These are phyloP conservation scores for Corymbia citriodora DNA, from an alignment of 441 rosid genomes.

Conservation along the genomic window DNA sequence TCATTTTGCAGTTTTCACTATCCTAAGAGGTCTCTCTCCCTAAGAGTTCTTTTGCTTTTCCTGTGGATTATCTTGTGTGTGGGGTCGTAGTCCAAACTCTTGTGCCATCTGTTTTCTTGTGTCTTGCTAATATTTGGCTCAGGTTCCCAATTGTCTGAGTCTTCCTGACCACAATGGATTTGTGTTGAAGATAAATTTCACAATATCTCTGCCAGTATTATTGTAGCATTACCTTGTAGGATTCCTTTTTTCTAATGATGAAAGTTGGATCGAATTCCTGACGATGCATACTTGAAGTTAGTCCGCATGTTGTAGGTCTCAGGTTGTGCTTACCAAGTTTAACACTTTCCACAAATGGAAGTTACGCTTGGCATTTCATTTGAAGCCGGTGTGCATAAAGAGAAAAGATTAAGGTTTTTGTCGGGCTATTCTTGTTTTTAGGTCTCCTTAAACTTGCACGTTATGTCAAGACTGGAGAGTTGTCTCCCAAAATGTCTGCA, in stretches of 20 bases:
- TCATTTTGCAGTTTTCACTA: background rate
- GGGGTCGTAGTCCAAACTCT: background rate
- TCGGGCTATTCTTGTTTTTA: background rate
- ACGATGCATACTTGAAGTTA: background rate
- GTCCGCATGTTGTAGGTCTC: background rate
- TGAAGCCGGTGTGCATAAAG: background rate
- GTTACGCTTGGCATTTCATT: background rate
- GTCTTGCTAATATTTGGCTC: background rate
- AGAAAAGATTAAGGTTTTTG: background rate
- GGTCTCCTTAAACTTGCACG: background rate
- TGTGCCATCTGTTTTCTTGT: background rate
- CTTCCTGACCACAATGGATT: background rate
- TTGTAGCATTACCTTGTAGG: background rate
- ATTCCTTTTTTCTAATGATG: background rate
- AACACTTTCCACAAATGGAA: background rate
- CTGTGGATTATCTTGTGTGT: background rate
- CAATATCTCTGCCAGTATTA: background rate
- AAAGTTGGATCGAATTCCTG: background rate
- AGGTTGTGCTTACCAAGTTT: background rate
- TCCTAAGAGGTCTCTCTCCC: background rate
- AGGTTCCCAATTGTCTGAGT: background rate
- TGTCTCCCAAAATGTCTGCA: background rate
- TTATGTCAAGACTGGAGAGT: background rate
- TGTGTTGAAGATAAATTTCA: background rate
- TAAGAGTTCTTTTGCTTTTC: background rate